phyloP scores from a whole-genome alignment of 768 basidiomycete genomes.

The Leccinum broughii region DNA sequence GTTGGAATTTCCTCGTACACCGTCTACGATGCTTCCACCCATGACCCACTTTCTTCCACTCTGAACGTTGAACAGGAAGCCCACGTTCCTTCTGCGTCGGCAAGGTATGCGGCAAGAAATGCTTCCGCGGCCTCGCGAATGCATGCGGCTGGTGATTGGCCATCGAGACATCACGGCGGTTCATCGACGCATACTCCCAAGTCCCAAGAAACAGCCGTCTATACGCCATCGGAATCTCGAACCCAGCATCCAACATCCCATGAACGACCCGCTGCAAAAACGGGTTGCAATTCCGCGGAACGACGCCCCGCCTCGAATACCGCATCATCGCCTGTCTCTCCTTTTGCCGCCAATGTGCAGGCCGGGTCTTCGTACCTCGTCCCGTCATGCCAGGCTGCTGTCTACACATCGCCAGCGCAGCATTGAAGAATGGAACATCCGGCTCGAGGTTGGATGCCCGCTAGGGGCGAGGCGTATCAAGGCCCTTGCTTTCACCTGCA shows the following conservation, averaged over 20 bases:
- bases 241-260: constrained; percentile 42
- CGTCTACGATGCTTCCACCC: constrained; percentile 22
- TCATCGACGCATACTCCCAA: constrained; percentile 25
- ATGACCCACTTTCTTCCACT: constrained; percentile 25
- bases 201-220: constrained; percentile 42
- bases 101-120: constrained; percentile 28
- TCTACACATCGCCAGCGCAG: constrained; percentile 48
- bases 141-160: constrained; percentile 30
- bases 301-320: constrained; percentile 31
- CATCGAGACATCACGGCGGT: constrained; percentile 6
- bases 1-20: constrained; percentile 5
- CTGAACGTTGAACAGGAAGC: constrained; percentile 32
- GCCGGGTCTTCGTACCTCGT: constrained; percentile 17
- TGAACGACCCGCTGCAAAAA: constrained; percentile 39
- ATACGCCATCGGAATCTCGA: constrained; percentile 41
- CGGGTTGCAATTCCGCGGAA: constrained; percentile 32
- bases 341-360: constrained; percentile 33
- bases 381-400: constrained; percentile 22
- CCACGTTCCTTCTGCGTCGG: constrained; percentile 34
- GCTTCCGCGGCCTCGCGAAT: constrained; percentile 23
- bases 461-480: no score
- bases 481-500: constrained; percentile 49
- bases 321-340: constrained; percentile 27
- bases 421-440: constrained; percentile 50
- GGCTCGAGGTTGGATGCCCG: no score